Evolutionary conservation across 1,284 basidiomycete genomes (phyloP).

Genomic region (Apiotrichum gamsii): DNA sequence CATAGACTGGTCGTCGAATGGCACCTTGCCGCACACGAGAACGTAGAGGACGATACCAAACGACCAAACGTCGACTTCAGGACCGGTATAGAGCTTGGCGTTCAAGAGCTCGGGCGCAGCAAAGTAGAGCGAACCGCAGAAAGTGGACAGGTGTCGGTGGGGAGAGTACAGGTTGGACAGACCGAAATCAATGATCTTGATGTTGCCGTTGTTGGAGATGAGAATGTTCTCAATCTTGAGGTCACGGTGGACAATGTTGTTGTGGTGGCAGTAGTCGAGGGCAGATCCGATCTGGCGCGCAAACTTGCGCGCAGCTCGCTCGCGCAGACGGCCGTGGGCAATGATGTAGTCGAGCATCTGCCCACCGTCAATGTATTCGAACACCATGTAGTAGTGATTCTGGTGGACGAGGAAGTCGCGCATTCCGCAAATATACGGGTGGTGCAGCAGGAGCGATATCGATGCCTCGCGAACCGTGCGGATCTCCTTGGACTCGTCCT

Average conservation of each 20-base stretch:
- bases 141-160: constrained; percentile 74
- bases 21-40: constrained; percentile 95
- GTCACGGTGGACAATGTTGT: constrained; percentile 93
- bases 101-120: constrained; percentile 95
- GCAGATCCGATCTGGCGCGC: constrained; percentile 94
- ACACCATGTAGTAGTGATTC: constrained; percentile 99
- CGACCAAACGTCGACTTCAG: constrained; percentile 98
- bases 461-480: constrained; percentile 92
- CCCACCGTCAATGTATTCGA: constrained; percentile 96
- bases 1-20: constrained; percentile 99
- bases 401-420: constrained; percentile 93
- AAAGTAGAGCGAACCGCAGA: constrained; percentile 96
- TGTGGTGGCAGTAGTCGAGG: constrained; percentile 93
- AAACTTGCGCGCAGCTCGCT: constrained; percentile 93
- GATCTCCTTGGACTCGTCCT: constrained; percentile 92
- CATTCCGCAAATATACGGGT: constrained; percentile 99
- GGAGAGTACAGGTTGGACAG: constrained; percentile 96
- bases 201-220: constrained; percentile 96
- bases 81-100: constrained; percentile 92
- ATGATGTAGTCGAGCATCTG: constrained; percentile 99
- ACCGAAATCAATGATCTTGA: constrained; percentile 99
- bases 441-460: constrained; percentile 86
- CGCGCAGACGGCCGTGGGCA: constrained; percentile 89
- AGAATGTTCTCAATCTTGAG: constrained; percentile 99
- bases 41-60: constrained; percentile 98